Evolutionary conservation across 345 rosid species (phyloP), one percentile per base, ranked within the genome.

Genomic region (Citrus glauca): DNA sequence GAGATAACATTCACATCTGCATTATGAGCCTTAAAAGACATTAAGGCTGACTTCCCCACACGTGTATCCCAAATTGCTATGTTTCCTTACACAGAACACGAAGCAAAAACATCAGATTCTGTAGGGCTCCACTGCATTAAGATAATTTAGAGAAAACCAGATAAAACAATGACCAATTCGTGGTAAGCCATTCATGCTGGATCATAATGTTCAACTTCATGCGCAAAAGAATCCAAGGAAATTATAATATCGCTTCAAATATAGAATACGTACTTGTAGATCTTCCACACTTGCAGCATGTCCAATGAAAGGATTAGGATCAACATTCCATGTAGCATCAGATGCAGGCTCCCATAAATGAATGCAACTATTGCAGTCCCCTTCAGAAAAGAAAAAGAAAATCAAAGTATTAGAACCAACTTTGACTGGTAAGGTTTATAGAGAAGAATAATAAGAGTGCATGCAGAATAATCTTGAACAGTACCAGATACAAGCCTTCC

Each of bases 1-100:
- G 98, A 92, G 76, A 96, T 89, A 66, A 96, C 98, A 90, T 94
- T 96, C 64, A 96, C 98, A 80, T 96, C 99, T 42, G 98, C 91
- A 64, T 90, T 76, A 78, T 96, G 98, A 30, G 98, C 98, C 88
- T 94, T 92, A 68, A 96, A 90, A 76, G 91, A 85, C 65, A 83
- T 82, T 17, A 83, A 89, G 6, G 99, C 90, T 10, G 86, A 71
- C 85, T 91, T 94, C 77, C 97, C 96, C 45, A 76, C 40, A 76
- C 93, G 91, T 64, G 87, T 79, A 87, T 96, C 98, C 98, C 99
- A 96, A 75, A 96, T 83, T 61, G 98, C 98, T 82, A 96, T 74
- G 74, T 75, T 84, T 64, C 93, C 89, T 82, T 96, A 98, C 55
- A 88, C 98, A 62, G 99, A 96, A 80, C 95, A 86, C 4, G 98